Evolutionary conservation across 2,329 filamentous ascomycete species (phyloP), one percentile per base, ranked within the genome.

Genomic region (Xylaria sp.): DNA sequence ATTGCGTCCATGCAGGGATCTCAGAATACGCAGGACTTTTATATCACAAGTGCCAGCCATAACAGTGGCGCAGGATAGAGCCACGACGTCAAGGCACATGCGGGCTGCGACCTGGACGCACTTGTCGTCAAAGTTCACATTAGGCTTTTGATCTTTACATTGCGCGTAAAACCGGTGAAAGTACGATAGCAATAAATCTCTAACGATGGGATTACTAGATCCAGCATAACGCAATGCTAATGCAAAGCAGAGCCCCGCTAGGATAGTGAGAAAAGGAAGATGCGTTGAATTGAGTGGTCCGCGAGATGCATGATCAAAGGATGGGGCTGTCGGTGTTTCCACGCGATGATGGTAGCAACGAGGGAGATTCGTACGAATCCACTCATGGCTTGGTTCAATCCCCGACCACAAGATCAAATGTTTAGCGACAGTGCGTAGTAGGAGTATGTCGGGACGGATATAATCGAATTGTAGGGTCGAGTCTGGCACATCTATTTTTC

Each of bases 31-130:
- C 74, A 98, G 91, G 1, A 97, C 90, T 2, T 88, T 82, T 23
- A 99, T 83, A 76, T 99, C 97, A 45, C 97, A 96, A 0, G 94
- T 97, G 32, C 96, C 96, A 6, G 97, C 94, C 95, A 98, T 98
- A 60, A 98, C 93, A 1, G 92, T 93, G 0, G 96, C 90, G 25
- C 89, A 89, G 6, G 94, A 91, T 6, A 99, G 83, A 0, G 93
- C 93, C 12, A 97, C 81, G 2, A 97, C 85, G 76, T 98, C 94
- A 75, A 97, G 93, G 75, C 96, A 98, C 83, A 97, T 97, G 43
- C 93, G 88, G 1, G 94, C 90, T 8, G 94, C 95, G 61, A 92
- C 91, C 39, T 93, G 87, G 2, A 95, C 89, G 18, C 97, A 86
- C 75, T 93, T 93, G 50, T 92, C 90, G 76, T 99, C 97, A 77